Percentiles rank a stretch among this genome's conserved stretches.
Conservation (phyloP, 495 filamentous ascomycete species). For the Aspergillus mulundensis region DNA sequence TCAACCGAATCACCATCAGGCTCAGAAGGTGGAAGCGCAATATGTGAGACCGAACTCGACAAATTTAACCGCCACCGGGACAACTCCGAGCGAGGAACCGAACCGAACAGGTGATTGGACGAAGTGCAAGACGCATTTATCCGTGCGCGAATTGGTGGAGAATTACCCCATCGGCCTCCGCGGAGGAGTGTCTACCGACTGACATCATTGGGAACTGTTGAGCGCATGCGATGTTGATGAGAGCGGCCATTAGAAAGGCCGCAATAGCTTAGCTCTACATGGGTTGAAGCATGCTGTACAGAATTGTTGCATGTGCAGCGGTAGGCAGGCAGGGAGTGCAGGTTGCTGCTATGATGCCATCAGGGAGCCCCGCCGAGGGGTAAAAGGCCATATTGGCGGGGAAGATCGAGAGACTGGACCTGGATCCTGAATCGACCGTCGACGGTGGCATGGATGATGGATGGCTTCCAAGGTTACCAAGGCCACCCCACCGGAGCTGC, state of each 20-base stretch:
- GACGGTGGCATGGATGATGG: not conserved
- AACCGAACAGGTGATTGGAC: slow-evolving; percentile 9
- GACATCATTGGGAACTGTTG: slow-evolving; percentile 1
- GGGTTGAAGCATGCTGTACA: too few relatives aligned
- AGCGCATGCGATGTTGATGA: too few relatives aligned
- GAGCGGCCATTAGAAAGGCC: too few relatives aligned
- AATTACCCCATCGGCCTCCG: slow-evolving; percentile 9
- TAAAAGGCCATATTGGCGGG: not conserved
- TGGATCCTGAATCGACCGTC: not conserved
- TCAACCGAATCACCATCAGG: not conserved
- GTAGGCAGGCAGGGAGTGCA: not conserved
- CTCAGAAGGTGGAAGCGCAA: not conserved
- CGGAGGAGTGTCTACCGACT: slow-evolving; percentile 13
- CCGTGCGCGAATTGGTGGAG: slow-evolving; percentile 2
- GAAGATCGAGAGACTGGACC: not conserved
- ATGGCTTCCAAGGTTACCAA: not conserved
- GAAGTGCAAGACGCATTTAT: not conserved
- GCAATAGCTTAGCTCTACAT: too few relatives aligned
- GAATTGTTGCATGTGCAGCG: not conserved
- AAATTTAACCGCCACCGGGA: slow-evolving; percentile 27
- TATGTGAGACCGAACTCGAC: not conserved
- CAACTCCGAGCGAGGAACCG: slow-evolving; percentile 4
- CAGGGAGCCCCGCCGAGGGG: slow-evolving; percentile 2
- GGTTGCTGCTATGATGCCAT: not conserved
- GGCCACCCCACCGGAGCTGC: slow-evolving; percentile 13